Evolutionary conservation across 164 flowering plant species (phyloP), one percentile per base, ranked within the genome.

Genomic region (Annona squamosa): DNA sequence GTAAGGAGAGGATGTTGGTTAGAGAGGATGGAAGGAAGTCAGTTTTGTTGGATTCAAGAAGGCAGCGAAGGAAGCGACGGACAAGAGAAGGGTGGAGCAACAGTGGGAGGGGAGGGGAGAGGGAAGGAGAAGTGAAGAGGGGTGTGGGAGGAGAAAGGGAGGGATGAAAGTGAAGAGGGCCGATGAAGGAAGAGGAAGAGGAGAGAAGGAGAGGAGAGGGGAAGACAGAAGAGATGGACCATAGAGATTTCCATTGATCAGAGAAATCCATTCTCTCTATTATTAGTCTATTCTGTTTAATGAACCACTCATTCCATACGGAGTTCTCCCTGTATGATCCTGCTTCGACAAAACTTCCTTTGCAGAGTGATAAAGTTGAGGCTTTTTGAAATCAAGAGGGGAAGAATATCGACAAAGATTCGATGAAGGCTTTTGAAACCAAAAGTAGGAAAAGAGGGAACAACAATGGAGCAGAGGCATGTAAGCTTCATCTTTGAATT

Each of bases 101-200:
- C 43, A 76, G 74, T 70, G 78, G 72, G 44, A 69, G 74, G 48
- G 78, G 73, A 68, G 80, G 81, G n/a, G 73, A 65, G 47, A 85
- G 76, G 65, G 81, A 76, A 0, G 84, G 65, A 43, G 64, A 73
- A 37, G 79, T 42, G 85, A 84, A n/a, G 83, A 77, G 73, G 81
- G 74, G 52, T 77, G 79, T 37, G 10, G 80, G 26, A 79, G 79
- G 37, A 68, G 73, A 42, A 4, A 76, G 83, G 19, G 72, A 67
- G 0, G 91, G 91, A 59, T 72, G 79, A 78, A 88, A 91, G 68
- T 78, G n/a, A 10, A 88, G 82, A 2, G 97, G 89, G 26, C 89
- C 91, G 4, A 83, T 65, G 43, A 79, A 43, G 48, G 69, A 70
- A 63, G 81, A 57, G 7, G 78, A 62, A 1, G 76, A 63, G 16